Evolutionary conservation across 305 asterid genomes (phyloP).

Genomic region (Fraxinus ornus): DNA sequence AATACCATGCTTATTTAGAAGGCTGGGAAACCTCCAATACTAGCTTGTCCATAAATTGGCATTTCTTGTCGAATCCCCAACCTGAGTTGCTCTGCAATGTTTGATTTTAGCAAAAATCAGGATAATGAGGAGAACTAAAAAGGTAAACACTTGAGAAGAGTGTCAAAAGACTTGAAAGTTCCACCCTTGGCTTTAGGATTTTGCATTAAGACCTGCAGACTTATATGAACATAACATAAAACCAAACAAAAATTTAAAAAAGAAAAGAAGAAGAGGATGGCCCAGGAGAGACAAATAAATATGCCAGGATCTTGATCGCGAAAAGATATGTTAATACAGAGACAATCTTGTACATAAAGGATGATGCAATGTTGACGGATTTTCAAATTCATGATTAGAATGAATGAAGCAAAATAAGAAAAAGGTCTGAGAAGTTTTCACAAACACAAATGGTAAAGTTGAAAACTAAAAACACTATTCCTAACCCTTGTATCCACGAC

Average conservation of each 20-base stretch:
- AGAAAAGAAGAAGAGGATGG: not conserved
- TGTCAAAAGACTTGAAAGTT: not conserved
- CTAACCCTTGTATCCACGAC: not conserved
- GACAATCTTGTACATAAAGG: not conserved
- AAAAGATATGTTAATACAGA: not conserved
- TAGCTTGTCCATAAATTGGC: conserved; percentile 84
- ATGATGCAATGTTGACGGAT: not conserved
- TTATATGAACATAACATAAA: not conserved
- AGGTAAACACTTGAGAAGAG: not conserved
- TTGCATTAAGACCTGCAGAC: not conserved
- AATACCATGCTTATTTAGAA: conserved; percentile 48
- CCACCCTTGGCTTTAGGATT: not conserved
- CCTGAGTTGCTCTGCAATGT: conserved; percentile 89
- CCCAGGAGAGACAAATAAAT: not conserved
- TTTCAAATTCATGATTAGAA: not conserved
- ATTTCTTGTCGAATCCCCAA: conserved; percentile 91
- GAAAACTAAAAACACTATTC: not conserved
- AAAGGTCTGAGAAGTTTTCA: not conserved
- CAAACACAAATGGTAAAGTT: not conserved
- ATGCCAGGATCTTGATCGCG: not conserved
- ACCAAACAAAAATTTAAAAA: not conserved
- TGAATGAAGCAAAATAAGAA: not conserved
- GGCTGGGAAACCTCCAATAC: conserved; percentile 60
- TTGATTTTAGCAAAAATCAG: conserved; percentile 14
- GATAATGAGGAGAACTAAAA: conserved; percentile 1